phyloP scores from a whole-genome alignment of 176 grass and related monocot species.

The Otatea glauca region DNA sequence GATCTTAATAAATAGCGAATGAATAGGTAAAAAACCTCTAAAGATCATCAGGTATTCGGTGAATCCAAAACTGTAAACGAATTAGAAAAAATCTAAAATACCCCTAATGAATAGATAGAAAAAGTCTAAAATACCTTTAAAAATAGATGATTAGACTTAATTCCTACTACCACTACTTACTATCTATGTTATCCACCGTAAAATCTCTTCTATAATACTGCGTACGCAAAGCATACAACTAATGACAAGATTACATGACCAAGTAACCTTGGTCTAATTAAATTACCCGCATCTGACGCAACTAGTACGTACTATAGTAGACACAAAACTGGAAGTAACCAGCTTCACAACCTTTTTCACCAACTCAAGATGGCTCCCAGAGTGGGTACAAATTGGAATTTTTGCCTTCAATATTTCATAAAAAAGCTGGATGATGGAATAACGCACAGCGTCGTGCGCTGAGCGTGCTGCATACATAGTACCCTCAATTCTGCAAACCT shows the following conservation, averaged over 20 bases:
- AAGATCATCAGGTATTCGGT: too few species aligned
- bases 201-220: slow-evolving; percentile 15
- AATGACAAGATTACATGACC: slow-evolving; percentile 20
- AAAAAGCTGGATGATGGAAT: slow-evolving; percentile 2
- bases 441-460: not conserved
- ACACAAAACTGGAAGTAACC: slow-evolving; percentile 36
- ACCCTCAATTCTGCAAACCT: slow-evolving; percentile 65
- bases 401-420: slow-evolving; percentile 33
- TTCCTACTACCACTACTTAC: too few species aligned
- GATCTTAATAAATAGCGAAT: too few species aligned
- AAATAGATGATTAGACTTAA: too few species aligned
- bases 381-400: slow-evolving; percentile 5
- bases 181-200: too few species aligned
- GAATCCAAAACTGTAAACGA: too few species aligned
- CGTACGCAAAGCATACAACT: slow-evolving; percentile 31
- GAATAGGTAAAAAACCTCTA: too few species aligned
- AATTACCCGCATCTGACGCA: not conserved
- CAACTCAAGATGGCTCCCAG: slow-evolving; percentile 3
- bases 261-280: slow-evolving; percentile 11
- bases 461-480: not conserved
- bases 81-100: too few species aligned
- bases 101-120: too few species aligned
- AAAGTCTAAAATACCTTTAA: too few species aligned
- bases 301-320: slow-evolving; percentile 12
- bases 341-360: slow-evolving; percentile 18